These are phyloP conservation scores for Neurospora terricola DNA, from an alignment of 495 filamentous ascomycete species.

Conservation along the genomic window DNA sequence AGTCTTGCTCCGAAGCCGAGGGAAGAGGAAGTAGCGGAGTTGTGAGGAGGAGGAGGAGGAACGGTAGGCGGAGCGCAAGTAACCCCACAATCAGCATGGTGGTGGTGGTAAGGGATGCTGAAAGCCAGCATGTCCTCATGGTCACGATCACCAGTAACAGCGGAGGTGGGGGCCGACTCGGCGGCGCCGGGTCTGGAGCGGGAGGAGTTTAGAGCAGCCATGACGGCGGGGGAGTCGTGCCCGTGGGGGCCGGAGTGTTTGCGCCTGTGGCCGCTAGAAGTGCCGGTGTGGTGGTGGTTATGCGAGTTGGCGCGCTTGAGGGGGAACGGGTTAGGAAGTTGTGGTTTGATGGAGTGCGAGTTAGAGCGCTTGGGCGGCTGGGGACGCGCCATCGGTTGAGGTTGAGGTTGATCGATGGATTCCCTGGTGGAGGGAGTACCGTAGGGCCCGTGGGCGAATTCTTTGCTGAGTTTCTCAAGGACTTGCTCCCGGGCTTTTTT, in stretches of 20 bases:
- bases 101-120: background rate
- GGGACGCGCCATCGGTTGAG: background rate
- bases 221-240: background rate
- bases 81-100: background rate
- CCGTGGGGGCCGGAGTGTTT: background rate
- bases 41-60: background rate
- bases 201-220: background rate
- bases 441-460: conserved; percentile 18
- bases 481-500: conserved; percentile 35
- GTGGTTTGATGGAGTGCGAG: background rate
- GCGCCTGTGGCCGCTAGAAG: background rate
- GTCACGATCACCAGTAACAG: background rate
- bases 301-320: background rate
- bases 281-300: background rate
- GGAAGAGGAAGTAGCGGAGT: background rate
- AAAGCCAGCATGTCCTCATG: background rate
- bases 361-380: background rate
- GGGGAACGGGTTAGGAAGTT: background rate
- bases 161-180: background rate
- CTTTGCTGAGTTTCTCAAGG: conserved; percentile 32
- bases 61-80: background rate
- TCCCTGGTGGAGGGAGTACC: background rate
- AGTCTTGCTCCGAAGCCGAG: background rate
- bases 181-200: background rate
- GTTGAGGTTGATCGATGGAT: background rate